Conservation (phyloP, 2,329 filamentous ascomycete genomes). For the Fusarium euwallaceae region DNA sequence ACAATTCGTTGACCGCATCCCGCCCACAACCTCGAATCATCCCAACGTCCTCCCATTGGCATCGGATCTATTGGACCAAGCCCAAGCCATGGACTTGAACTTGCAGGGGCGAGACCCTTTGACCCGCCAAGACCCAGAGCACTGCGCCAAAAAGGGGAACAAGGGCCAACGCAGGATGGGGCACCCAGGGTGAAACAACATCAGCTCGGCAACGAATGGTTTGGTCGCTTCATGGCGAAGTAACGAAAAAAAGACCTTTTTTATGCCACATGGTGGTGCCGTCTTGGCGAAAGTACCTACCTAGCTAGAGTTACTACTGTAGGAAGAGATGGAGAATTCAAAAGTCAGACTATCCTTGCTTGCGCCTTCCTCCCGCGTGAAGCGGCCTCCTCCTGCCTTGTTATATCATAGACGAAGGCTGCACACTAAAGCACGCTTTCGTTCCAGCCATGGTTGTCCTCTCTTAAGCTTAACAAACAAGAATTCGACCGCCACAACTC, state of each 20-base stretch:
- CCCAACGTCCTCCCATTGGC: neutral
- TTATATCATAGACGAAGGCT: neutral
- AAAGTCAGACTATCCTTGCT: neutral
- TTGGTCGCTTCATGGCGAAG: neutral
- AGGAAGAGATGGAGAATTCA: neutral
- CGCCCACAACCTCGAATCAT: neutral
- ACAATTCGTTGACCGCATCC: neutral
- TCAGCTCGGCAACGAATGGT: neutral
- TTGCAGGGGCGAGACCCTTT: neutral
- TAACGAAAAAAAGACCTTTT: no score
- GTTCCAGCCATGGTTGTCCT: neutral
- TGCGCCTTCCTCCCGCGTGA: neutral
- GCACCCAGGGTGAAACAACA: neutral
- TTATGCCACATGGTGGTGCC: constrained; percentile 14
- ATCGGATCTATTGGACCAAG: neutral
- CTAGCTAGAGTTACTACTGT: neutral
- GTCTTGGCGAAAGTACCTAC: neutral
- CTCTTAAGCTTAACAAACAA: constrained; percentile 1
- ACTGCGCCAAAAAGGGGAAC: neutral
- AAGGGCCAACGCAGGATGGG: neutral
- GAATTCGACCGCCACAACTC: constrained; percentile 4
- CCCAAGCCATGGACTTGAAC: neutral
- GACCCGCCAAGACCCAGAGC: neutral
- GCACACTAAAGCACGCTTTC: neutral
- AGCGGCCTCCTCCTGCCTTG: constrained; percentile 2